phyloP scores from a whole-genome alignment of 2,329 filamentous ascomycete species.

The Neurospora crassa region DNA sequence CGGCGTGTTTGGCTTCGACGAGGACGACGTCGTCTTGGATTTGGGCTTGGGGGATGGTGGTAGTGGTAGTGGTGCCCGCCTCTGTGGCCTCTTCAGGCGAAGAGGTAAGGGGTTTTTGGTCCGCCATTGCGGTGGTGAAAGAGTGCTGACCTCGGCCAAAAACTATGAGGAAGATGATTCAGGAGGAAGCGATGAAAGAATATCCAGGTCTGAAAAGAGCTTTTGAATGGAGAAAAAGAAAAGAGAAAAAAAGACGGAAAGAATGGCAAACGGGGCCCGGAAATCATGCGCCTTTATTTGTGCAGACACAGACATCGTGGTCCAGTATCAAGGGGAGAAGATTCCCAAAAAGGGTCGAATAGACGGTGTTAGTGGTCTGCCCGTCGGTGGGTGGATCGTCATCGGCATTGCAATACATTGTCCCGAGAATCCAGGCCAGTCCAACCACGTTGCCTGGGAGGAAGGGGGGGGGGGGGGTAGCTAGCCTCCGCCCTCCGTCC shows the following conservation, averaged over 20 bases:
- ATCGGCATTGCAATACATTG: background rate
- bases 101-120: background rate
- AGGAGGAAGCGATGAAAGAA: too few relatives aligned
- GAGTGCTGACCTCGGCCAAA: background rate
- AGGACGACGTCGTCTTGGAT: slow-evolving; percentile 4
- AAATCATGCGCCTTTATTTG: background rate
- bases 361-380: background rate
- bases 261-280: background rate
- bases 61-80: background rate
- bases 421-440: background rate
- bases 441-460: background rate
- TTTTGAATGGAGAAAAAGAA: background rate
- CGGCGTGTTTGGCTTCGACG: slow-evolving; percentile 31
- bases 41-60: background rate
- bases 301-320: background rate
- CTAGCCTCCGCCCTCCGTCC: background rate
- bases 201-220: background rate
- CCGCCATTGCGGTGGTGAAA: background rate
- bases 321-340: background rate
- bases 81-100: background rate
- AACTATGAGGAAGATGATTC: background rate
- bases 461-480: background rate
- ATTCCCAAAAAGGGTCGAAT: background rate
- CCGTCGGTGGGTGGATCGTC: background rate
- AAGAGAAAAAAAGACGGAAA: background rate